Evolutionary conservation across 306 rosid genomes (phyloP), one percentile per base, ranked within the genome.

Genomic region (Quercus cerris): DNA sequence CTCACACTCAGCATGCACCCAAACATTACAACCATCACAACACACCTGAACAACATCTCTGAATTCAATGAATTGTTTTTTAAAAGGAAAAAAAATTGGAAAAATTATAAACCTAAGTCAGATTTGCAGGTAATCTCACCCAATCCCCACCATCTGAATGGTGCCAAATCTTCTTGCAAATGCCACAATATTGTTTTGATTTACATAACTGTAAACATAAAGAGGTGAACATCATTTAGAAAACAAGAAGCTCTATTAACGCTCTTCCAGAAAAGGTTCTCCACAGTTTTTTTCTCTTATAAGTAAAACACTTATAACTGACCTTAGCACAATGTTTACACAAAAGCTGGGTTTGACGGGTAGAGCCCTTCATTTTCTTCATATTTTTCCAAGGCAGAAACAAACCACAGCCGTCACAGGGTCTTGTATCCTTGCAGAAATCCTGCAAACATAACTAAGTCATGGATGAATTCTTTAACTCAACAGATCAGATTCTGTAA

Each of bases 1-100:
- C 76, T 81, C 99, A 61, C 99, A 95, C 81, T 93, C 97, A 5
- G 98, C 98, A 84, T 95, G 99, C 78, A 95, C 97, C 99, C 98
- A 95, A 75, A 95, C 99, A 76, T 93, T 89, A 85, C 99, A 95
- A 78, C 97, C 92, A 84, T 95, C 99, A 81, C 99, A 95, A 77
- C 96, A 91, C 49, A 95, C 98, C 99, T 95, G 77, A 80, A 78
- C 71, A 85, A 80, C 59, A 84, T 56, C 56, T 58, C 68, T 70
- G 75, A 85, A 79, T 83, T 67, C 18, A 57, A 71, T 75, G 46
- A 77, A 68, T 71, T 25, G 22, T 15, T 41, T 14, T 67, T 56
- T n/a, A 79, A 78, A 64, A 49, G 55, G 79, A 68, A 56, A 70
- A 23, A 49, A 56, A 58, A 70, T 75, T 44, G 56, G 56, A 38